Evolutionary conservation across 2,329 filamentous ascomycete genomes (phyloP), one percentile per base, ranked within the genome.

Genomic region (Diaporthe citri): DNA sequence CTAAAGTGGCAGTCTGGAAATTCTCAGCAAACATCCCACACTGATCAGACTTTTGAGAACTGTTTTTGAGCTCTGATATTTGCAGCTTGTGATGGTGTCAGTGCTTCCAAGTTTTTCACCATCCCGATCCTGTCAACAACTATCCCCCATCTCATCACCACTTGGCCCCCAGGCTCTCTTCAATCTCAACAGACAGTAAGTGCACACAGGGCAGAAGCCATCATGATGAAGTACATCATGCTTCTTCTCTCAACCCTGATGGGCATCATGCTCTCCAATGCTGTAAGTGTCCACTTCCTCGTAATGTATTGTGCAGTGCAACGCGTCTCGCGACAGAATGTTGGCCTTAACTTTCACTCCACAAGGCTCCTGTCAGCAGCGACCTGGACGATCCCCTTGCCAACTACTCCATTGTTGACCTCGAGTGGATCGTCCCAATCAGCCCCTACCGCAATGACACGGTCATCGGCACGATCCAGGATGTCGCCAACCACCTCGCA

Each of bases 401-500:
- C 36, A 36, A 41, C 25, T 55, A 41, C 59, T 28, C 36, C 34
- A 64, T 66, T 12, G 34, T 43, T 1, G 59, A 73, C 36, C 8
- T 69, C 31, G 17, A 48, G 22, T 69, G 60, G 43, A 60, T n/a
- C n/a, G 39, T 73, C 13, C 31, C 56, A 0, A 22, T 69, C 52
- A 60, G 36, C 28, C 6, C 41, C 9, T 9, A 41, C 60, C 48
- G n/a, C 60, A 59, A 55, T 9, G 51, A 67, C 39, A n/a, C 39
- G 5, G 41, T 73, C 60, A 13, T 43, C 20, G 51, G 72, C 8
- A 67, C 72, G 7, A 73, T 73, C 31, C 22, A 69, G 62, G 60
- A 73, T 13, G 72, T 66, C 41, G 55, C 31, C 52, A 36, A 34
- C 3, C 36, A 56, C 39, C 60, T 73, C 10, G n/a, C 36, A 12